Percentiles rank a stretch among this genome's conserved stretches.
Conservation (phyloP, 495 filamentous ascomycete genomes). For the Penicillium coprophilum region DNA sequence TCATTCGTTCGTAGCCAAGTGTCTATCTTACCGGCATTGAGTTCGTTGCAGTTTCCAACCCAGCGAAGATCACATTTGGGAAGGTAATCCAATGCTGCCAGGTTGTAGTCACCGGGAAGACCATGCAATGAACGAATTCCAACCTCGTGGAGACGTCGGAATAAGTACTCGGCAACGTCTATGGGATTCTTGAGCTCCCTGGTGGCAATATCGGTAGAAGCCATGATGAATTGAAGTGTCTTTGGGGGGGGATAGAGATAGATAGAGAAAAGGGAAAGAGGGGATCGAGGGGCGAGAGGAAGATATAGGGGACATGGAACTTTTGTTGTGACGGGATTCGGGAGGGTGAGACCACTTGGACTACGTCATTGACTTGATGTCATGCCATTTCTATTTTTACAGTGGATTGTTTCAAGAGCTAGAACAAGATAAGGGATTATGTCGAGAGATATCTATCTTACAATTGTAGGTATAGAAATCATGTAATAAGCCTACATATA, state of each 20-base stretch:
- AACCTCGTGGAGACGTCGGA: constrained; percentile 60
- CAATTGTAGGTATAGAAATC: too few relatives aligned
- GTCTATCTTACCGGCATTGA: constrained; percentile 57
- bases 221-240: constrained; percentile 24
- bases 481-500: constrained; percentile 11
- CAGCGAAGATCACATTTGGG: constrained; percentile 57
- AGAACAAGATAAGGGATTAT: neutral
- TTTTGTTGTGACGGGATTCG: neutral
- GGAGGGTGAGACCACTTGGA: constrained; percentile 2
- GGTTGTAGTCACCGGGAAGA: constrained; percentile 60
- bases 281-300: neutral
- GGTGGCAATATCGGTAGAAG: constrained; percentile 55
- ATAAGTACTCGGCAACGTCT: constrained; percentile 62
- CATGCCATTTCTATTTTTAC: constrained; percentile 23
- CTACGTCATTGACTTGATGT: constrained; percentile 46
- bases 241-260: neutral
- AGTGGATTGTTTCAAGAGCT: neutral
- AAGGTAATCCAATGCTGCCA: constrained; percentile 61
- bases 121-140: constrained; percentile 63
- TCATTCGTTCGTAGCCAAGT: neutral
- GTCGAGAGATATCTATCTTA: too few relatives aligned
- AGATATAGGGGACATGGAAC: neutral
- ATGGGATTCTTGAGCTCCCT: constrained; percentile 55
- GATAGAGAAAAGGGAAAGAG: neutral
- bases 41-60: constrained; percentile 71